Conservation (phyloP, 2,329 filamentous ascomycete species). For the Emericellopsis atlantica region DNA sequence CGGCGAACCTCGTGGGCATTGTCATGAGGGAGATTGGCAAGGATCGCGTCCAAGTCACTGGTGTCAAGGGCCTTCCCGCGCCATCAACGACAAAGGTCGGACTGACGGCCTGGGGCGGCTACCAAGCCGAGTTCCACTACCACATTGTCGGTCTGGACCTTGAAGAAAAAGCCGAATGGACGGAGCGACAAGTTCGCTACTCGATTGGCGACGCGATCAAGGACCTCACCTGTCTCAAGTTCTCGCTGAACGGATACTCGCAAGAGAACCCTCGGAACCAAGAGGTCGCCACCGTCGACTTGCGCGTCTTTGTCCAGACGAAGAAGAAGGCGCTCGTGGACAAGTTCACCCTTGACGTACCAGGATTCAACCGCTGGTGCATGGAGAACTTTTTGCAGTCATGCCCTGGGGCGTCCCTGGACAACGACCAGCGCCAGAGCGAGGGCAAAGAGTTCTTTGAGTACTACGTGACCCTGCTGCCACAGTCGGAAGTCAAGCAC, state of each 20-base stretch:
- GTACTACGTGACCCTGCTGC: constrained; percentile 7
- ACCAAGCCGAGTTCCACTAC: constrained; percentile 30
- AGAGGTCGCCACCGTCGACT: constrained; percentile 29
- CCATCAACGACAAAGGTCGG: constrained; percentile 21
- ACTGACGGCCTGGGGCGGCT: constrained; percentile 28
- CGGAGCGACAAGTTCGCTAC: constrained; percentile 20
- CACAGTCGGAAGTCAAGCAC: constrained; percentile 10
- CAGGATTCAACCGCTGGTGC: constrained; percentile 21
- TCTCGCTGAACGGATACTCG: constrained; percentile 3
- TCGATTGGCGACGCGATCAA: constrained; percentile 16
- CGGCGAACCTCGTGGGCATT: constrained; percentile 21
- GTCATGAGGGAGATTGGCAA: constrained; percentile 28
- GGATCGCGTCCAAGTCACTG: constrained; percentile 18
- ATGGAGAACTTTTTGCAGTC: constrained; percentile 25
- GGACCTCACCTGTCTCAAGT: constrained; percentile 13
- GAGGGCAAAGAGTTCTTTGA: constrained; percentile 10
- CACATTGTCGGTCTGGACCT: constrained; percentile 30
- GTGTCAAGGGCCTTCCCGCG: constrained; percentile 13
- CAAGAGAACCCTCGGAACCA: constrained; percentile 22
- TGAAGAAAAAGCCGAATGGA: constrained; percentile 24
- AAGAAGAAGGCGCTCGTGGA: constrained; percentile 6
- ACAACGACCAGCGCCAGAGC: constrained; percentile 19
- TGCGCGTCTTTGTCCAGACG: constrained; percentile 30
- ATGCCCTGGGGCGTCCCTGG: constrained; percentile 25
- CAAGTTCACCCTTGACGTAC: constrained; percentile 12